Conservation (phyloP, 345 rosid species). For the Laguncularia racemosa region DNA sequence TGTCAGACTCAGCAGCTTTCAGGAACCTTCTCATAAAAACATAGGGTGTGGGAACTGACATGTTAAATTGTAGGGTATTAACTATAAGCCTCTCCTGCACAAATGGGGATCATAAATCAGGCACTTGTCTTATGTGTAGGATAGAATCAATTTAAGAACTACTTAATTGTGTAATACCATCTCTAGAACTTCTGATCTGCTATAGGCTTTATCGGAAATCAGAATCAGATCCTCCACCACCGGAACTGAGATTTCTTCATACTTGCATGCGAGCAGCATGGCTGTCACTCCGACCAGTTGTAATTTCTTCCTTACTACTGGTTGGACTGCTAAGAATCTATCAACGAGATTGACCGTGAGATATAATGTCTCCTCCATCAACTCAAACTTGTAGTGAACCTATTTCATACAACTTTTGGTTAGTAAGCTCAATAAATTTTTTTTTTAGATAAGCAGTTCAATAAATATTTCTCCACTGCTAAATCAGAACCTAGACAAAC, state of each 20-base stretch:
- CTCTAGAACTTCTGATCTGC: slow-evolving; percentile 76
- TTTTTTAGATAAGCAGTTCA: no score
- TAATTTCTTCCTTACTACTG: slow-evolving; percentile 75
- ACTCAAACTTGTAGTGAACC: slow-evolving; percentile 99
- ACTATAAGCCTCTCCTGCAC: slow-evolving; percentile 86
- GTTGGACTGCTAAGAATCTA: slow-evolving; percentile 69
- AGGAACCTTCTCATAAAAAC: slow-evolving; percentile 92
- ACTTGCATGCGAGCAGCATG: slow-evolving; percentile 96
- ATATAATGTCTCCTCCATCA: slow-evolving; percentile 91
- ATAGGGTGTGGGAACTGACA: slow-evolving; percentile 82
- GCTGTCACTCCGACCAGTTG: slow-evolving; percentile 94
- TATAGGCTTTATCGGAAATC: slow-evolving; percentile 88
- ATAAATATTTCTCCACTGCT: neutral
- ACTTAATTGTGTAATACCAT: slow-evolving; percentile 39
- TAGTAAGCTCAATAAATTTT: neutral
- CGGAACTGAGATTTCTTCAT: slow-evolving; percentile 94
- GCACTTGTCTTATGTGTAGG: neutral
- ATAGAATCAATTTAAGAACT: neutral
- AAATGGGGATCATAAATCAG: neutral
- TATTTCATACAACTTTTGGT: slow-evolving; percentile 14
- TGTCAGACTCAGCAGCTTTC: slow-evolving; percentile 79
- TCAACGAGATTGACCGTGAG: slow-evolving; percentile 91
- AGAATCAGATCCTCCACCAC: slow-evolving; percentile 89
- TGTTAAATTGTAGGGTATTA: slow-evolving; percentile 60
- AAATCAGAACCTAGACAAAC: neutral